phyloP scores from a whole-genome alignment of 73 alveolate species.

The Paramecium tetraurelia region DNA sequence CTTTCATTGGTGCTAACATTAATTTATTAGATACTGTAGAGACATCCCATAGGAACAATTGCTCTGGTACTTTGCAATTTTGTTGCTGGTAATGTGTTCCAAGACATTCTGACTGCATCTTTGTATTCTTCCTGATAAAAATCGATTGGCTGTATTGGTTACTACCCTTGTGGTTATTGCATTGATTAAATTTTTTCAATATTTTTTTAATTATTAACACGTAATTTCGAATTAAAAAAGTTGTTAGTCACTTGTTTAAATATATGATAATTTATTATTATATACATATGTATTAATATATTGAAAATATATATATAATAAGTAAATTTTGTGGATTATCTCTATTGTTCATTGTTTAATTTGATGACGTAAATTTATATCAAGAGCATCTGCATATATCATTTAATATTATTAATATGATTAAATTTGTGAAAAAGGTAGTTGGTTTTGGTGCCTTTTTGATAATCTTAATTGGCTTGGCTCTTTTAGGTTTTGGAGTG shows the following conservation, averaged over 20 bases:
- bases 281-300: neutral
- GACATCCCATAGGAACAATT: conserved; percentile 96
- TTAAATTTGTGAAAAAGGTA: neutral
- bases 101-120: conserved; percentile 94
- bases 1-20: conserved; percentile 70
- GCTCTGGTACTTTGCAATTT: conserved; percentile 88
- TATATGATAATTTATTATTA: neutral
- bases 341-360: neutral
- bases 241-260: neutral
- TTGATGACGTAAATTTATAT: neutral
- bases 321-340: neutral
- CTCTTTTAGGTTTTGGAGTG: neutral
- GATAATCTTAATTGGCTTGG: neutral
- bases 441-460: neutral
- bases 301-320: neutral
- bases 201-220: neutral
- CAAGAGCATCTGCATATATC: neutral
- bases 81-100: conserved; percentile 94
- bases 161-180: neutral
- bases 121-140: conserved; percentile 69
- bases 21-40: conserved; percentile 65
- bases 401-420: neutral
- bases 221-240: neutral
- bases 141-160: neutral
- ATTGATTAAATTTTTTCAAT: neutral